Evolutionary conservation across 2,329 filamentous ascomycete species (phyloP).

Genomic region (Aaosphaeria pasadenensis): DNA sequence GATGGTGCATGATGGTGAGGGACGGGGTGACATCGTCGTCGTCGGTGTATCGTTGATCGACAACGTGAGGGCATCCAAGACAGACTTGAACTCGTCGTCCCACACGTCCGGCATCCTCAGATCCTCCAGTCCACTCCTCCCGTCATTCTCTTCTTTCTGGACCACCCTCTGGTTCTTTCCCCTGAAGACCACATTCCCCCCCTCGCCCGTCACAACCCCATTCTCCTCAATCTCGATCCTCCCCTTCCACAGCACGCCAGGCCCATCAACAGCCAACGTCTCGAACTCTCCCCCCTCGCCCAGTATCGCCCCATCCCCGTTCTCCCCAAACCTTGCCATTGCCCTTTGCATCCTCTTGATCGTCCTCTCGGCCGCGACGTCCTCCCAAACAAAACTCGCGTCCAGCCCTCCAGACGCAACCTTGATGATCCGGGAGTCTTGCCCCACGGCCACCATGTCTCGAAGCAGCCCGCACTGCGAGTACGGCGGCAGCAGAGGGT

Average conservation of each 20-base stretch:
- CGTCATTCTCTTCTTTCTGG: slow-evolving; percentile 34
- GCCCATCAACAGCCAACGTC: slow-evolving; percentile 83
- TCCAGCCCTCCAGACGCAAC: slow-evolving; percentile 88
- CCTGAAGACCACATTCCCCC: slow-evolving; percentile 72
- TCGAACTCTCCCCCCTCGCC: slow-evolving; percentile 97
- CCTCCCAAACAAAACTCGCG: slow-evolving; percentile 74
- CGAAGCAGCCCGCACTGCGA: slow-evolving; percentile 58
- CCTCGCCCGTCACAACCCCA: slow-evolving; percentile 61
- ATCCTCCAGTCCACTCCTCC: slow-evolving; percentile 12
- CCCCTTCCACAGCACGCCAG: slow-evolving; percentile 67
- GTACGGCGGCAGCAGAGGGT: slow-evolving; percentile 64
- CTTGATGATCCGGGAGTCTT: slow-evolving; percentile 92
- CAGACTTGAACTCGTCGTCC: slow-evolving; percentile 58
- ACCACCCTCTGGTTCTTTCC: slow-evolving; percentile 58
- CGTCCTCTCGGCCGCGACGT: slow-evolving; percentile 61
- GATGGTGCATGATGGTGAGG: background rate
- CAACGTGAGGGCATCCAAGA: slow-evolving; percentile 23
- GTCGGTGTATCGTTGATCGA: background rate
- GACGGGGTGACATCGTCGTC: background rate
- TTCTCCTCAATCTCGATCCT: slow-evolving; percentile 62
- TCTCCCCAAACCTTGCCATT: slow-evolving; percentile 65
- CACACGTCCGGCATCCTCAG: slow-evolving; percentile 63
- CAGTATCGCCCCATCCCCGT: slow-evolving; percentile 66
- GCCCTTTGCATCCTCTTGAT: slow-evolving; percentile 51
- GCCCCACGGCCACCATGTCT: slow-evolving; percentile 75